These are phyloP conservation scores for Aspergillus funiculosus DNA, from an alignment of 495 filamentous ascomycete genomes.

Conservation along the genomic window DNA sequence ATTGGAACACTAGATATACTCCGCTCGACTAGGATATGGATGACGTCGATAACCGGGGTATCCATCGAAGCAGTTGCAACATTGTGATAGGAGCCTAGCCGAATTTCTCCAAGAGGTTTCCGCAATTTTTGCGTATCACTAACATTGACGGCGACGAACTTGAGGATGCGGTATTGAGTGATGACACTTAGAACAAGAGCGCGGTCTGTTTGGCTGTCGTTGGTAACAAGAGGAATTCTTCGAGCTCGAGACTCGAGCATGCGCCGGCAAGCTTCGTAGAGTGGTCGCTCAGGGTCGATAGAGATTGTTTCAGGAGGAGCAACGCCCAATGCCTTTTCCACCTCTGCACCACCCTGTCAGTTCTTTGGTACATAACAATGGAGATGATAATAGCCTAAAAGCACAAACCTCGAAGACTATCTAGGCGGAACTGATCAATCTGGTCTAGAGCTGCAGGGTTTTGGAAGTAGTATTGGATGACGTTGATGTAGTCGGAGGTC, in stretches of 20 bases:
- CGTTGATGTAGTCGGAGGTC: conserved; percentile 94
- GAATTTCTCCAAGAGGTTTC: conserved; percentile 80
- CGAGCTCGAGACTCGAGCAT: conserved; percentile 92
- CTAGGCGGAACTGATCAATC: conserved; percentile 90
- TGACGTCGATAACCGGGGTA: conserved; percentile 90
- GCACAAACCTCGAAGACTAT: conserved; percentile 76
- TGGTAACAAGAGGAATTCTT: conserved; percentile 88
- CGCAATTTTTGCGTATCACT: conserved; percentile 81
- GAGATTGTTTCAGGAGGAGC: conserved; percentile 91
- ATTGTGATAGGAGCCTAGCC: conserved; percentile 76
- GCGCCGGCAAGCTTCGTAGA: conserved; percentile 91
- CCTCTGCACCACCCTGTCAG: conserved; percentile 51
- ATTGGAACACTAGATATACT: conserved; percentile 96
- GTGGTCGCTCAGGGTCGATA: conserved; percentile 77
- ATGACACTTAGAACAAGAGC: conserved; percentile 94
- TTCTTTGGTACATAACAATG: neutral
- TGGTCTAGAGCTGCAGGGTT: conserved; percentile 83
- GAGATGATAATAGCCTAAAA: neutral
- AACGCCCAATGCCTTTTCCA: conserved; percentile 89
- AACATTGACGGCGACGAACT: conserved; percentile 98
- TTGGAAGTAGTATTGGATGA: conserved; percentile 99
- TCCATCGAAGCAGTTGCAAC: conserved; percentile 83
- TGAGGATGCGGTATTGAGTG: conserved; percentile 96
- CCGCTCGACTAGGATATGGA: conserved; percentile 84
- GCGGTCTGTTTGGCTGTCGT: conserved; percentile 89